Conservation (phyloP, 257 asterid genomes). For the Parsonsia alboflavescens region DNA sequence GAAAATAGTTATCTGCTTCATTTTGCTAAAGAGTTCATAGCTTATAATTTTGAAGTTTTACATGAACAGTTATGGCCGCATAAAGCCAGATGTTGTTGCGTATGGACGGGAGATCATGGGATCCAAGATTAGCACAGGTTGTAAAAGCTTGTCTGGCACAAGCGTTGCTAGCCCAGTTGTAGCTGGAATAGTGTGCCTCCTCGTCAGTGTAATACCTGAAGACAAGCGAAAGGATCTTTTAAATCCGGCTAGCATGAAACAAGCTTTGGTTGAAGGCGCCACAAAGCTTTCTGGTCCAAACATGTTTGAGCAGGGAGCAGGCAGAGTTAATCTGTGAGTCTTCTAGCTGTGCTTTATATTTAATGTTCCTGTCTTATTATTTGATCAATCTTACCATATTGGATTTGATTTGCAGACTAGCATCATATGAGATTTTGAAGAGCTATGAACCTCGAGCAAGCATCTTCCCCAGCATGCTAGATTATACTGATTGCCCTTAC, state of each 20-base stretch:
- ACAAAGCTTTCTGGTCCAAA: slow-evolving; percentile 92
- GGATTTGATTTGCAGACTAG: slow-evolving; percentile 52
- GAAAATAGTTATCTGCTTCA: background rate
- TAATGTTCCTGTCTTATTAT: background rate
- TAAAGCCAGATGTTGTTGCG: slow-evolving; percentile 97
- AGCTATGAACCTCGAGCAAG: slow-evolving; percentile 93
- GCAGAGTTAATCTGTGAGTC: slow-evolving; percentile 98
- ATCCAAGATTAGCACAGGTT: slow-evolving; percentile 93
- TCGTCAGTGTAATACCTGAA: slow-evolving; percentile 84
- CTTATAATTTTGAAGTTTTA: slow-evolving; percentile 21
- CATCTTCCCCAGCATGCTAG: slow-evolving; percentile 89
- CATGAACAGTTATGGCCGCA: slow-evolving; percentile 82
- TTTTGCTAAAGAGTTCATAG: background rate
- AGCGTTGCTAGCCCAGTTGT: slow-evolving; percentile 99
- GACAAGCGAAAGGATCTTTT: slow-evolving; percentile 67
- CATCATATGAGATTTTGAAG: slow-evolving; percentile 80
- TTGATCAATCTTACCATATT: slow-evolving; percentile 21
- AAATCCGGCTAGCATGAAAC: slow-evolving; percentile 97
- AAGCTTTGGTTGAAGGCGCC: slow-evolving; percentile 97
- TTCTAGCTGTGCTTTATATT: slow-evolving; percentile 19
- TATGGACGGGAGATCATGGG: slow-evolving; percentile 98
- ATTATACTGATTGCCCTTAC: slow-evolving; percentile 91
- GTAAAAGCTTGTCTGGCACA: slow-evolving; percentile 98
- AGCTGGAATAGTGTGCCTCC: slow-evolving; percentile 98
- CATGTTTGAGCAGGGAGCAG: slow-evolving; percentile 99